A percentile compares a stretch with the other conserved stretches of the same genome.
These are phyloP conservation scores for Fusarium pseudograminearum DNA, from an alignment of 2,329 filamentous ascomycete genomes.

Conservation along the genomic window DNA sequence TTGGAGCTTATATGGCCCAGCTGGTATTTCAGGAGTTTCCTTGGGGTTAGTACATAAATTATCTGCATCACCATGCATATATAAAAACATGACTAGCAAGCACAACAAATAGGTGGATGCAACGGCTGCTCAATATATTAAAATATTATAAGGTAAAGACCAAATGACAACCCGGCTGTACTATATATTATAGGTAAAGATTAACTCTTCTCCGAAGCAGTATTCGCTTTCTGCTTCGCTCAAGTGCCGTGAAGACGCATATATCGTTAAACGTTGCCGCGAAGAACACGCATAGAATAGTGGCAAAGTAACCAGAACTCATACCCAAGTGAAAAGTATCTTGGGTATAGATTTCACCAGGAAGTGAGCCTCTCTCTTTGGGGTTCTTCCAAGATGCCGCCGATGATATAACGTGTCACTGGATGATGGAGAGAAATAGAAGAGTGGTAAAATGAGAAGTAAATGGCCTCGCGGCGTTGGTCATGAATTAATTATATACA, in stretches of 20 bases:
- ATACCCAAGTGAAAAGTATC: conserved; percentile 18
- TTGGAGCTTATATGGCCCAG: neutral
- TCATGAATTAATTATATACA: conserved; percentile 49
- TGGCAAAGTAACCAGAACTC: conserved; percentile 23
- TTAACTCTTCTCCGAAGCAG: conserved; percentile 29
- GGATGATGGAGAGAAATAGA: conserved; percentile 15
- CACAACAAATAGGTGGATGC: conserved; percentile 44
- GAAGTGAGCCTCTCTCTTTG: conserved; percentile 8
- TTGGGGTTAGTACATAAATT: neutral
- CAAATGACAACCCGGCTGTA: conserved; percentile 50
- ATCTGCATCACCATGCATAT: neutral
- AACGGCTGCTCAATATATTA: conserved; percentile 58
- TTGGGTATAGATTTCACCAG: conserved; percentile 27
- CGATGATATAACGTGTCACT: conserved; percentile 15
- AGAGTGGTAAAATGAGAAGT: conserved; percentile 32
- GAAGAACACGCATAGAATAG: conserved; percentile 38
- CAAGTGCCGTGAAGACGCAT: conserved; percentile 23
- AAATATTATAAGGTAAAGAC: conserved; percentile 59
- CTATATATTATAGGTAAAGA: conserved; percentile 44
- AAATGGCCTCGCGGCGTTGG: conserved; percentile 42
- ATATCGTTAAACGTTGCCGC: conserved; percentile 29
- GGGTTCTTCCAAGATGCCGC: conserved; percentile 24
- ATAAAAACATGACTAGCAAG: neutral
- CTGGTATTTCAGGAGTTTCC: neutral
- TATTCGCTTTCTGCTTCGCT: conserved; percentile 24